Conservation (phyloP, 192 early-diverging fungal species). For the Coemansia sp. region DNA sequence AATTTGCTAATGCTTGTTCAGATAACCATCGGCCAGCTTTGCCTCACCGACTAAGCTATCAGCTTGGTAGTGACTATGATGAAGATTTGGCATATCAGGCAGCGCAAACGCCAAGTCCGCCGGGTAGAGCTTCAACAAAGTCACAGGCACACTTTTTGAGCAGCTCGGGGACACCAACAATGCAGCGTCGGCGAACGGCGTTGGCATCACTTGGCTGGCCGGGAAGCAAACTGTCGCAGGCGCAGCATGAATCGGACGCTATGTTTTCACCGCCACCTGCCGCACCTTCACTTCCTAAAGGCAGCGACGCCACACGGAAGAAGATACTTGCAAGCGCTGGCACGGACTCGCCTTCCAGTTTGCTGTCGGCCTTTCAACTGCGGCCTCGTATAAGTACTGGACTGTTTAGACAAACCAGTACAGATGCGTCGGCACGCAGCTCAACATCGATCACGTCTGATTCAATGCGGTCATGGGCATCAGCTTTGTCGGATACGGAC, state of each 20-base stretch:
- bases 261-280: constrained; percentile 5
- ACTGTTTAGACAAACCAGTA: constrained; percentile 22
- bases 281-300: constrained; percentile 11
- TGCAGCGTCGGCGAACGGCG: constrained; percentile 37
- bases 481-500: constrained; percentile 30
- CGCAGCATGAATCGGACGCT: background rate
- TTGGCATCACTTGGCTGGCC: constrained; percentile 40
- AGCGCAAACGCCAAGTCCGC: constrained; percentile 34
- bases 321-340: background rate
- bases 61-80: constrained; percentile 9
- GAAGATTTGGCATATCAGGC: constrained; percentile 9
- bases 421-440: constrained; percentile 37
- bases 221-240: constrained; percentile 1
- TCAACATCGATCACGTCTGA: constrained; percentile 37
- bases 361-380: constrained; percentile 35
- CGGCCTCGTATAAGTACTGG: constrained; percentile 25
- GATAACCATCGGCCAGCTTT: background rate
- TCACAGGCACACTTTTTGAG: constrained; percentile 15
- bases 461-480: constrained; percentile 38
- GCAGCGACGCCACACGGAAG: constrained; percentile 7
- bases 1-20: background rate
- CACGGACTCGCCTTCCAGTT: constrained; percentile 22
- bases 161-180: constrained; percentile 28
- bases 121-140: constrained; percentile 19
- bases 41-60: constrained; percentile 34